Evolutionary conservation across 257 asterid genomes (phyloP).

Genomic region (Plantago ovata): DNA sequence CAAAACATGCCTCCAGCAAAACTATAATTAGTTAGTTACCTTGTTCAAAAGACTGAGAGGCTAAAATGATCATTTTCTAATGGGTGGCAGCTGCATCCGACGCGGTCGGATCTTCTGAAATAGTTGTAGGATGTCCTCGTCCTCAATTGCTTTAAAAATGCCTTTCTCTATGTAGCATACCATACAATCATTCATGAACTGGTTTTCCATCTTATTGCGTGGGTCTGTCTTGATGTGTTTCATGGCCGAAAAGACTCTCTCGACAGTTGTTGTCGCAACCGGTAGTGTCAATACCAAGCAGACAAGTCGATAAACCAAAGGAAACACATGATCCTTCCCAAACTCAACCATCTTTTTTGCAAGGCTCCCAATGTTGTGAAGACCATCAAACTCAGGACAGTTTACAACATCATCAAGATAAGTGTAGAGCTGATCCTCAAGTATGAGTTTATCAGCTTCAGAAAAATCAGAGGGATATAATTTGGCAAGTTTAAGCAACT

Average conservation of each 20-base stretch:
- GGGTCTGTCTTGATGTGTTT: not conserved
- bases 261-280: not conserved
- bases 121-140: too few relatives aligned
- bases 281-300: not conserved
- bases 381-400: not conserved
- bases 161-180: too few relatives aligned
- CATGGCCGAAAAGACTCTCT: not conserved
- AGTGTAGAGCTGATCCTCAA: not conserved
- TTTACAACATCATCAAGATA: not conserved
- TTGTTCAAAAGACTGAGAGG: too few relatives aligned
- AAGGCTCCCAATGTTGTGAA: not conserved
- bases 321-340: not conserved
- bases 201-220: not conserved
- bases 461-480: not conserved
- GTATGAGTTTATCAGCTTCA: not conserved
- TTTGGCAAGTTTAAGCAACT: not conserved
- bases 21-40: too few relatives aligned
- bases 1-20: too few relatives aligned
- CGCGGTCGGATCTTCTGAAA: too few relatives aligned
- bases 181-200: too few relatives aligned
- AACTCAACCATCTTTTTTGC: not conserved
- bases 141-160: too few relatives aligned
- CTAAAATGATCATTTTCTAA: too few relatives aligned
- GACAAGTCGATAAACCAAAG: not conserved
- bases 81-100: too few relatives aligned